These are phyloP conservation scores for Lactarius sanguifluus DNA, from an alignment of 768 basidiomycete species.

Conservation along the genomic window DNA sequence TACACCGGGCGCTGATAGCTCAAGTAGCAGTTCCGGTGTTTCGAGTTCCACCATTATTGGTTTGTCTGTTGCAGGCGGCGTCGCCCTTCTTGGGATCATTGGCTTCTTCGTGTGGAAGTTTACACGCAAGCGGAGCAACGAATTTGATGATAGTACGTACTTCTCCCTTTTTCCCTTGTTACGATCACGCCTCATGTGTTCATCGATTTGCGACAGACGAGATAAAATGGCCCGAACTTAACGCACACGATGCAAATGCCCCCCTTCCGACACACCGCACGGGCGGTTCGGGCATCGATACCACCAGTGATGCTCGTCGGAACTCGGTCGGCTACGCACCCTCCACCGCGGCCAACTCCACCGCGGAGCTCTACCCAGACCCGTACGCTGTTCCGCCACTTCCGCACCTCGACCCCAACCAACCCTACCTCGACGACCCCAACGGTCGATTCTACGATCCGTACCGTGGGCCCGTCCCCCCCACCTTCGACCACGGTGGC, in stretches of 20 bases:
- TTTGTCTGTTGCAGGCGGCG: constrained; percentile 76
- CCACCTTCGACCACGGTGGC: constrained; percentile 53
- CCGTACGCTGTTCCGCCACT: constrained; percentile 84
- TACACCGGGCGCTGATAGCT: constrained; percentile 31
- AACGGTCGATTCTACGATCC: constrained; percentile 60
- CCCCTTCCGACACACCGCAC: constrained; percentile 68
- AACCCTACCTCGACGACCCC: constrained; percentile 76
- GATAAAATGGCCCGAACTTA: constrained; percentile 91
- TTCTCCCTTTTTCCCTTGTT: constrained; percentile 9
- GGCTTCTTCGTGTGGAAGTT: constrained; percentile 86
- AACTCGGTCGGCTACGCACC: constrained; percentile 46
- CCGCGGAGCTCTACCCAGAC: constrained; percentile 49
- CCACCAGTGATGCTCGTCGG: constrained; percentile 57
- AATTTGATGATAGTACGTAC: constrained; percentile 74
- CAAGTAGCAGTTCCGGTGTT: constrained; percentile 42
- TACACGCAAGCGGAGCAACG: constrained; percentile 68
- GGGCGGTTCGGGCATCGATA: constrained; percentile 73
- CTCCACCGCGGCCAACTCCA: constrained; percentile 47
- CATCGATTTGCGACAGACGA: constrained; percentile 49
- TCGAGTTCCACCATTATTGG: constrained; percentile 75
- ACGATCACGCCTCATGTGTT: constrained; percentile 18
- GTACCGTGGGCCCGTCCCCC: constrained; percentile 73
- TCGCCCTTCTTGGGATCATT: constrained; percentile 67
- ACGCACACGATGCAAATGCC: constrained; percentile 49
- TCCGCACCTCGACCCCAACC: constrained; percentile 75